These are phyloP conservation scores for Meyerozyma elateridarum DNA, from an alignment of 1,139 yeast species.

Conservation along the genomic window DNA sequence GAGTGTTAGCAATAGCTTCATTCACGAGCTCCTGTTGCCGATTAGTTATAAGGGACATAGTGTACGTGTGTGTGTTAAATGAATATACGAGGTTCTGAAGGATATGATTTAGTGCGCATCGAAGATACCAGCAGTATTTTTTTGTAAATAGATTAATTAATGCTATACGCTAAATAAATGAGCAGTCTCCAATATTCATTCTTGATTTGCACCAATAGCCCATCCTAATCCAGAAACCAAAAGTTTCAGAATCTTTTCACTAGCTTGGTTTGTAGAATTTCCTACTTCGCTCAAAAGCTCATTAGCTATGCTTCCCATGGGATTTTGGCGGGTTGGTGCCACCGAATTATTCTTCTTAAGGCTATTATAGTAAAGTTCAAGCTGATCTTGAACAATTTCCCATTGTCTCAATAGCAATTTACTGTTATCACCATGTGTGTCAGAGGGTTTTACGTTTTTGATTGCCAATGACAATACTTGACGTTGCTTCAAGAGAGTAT, in stretches of 20 bases:
- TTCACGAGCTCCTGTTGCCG: constrained; percentile 33
- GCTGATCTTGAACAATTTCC: constrained; percentile 25
- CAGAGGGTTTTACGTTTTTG: constrained; percentile 17
- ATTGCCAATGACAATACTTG: constrained; percentile 45
- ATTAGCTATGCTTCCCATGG: constrained; percentile 21
- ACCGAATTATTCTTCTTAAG: constrained; percentile 6
- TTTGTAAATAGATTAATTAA: too few relatives aligned
- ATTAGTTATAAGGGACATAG: constrained; percentile 26
- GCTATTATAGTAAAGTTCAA: constrained; percentile 17
- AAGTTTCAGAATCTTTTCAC: constrained; percentile 48
- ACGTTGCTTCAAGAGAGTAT: constrained; percentile 37
- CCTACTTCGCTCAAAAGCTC: constrained; percentile 33
- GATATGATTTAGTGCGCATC: too few relatives aligned
- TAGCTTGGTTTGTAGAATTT: constrained; percentile 31
- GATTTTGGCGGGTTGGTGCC: not conserved
- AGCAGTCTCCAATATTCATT: too few relatives aligned
- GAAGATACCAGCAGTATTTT: too few relatives aligned
- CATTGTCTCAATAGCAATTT: constrained; percentile 34
- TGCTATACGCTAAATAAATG: too few relatives aligned
- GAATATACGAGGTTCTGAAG: too few relatives aligned
- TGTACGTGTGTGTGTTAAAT: too few relatives aligned
- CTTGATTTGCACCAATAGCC: constrained; percentile 60
- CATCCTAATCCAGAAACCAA: constrained; percentile 59
- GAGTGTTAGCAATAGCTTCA: constrained; percentile 25
- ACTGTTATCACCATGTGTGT: constrained; percentile 24